Evolutionary conservation across 257 asterid species (phyloP).

Genomic region (Solanum lignicaule): DNA sequence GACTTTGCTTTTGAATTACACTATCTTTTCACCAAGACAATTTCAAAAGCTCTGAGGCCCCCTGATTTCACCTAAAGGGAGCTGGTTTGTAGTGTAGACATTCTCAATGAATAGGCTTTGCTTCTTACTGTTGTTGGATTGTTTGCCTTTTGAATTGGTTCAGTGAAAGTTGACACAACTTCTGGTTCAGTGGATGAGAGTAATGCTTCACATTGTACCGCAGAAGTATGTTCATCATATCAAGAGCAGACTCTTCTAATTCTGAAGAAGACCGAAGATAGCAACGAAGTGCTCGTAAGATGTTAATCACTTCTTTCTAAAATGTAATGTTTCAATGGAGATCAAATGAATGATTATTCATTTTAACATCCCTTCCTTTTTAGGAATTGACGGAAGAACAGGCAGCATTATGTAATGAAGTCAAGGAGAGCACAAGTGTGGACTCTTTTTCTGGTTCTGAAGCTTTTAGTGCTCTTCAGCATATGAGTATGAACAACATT

Average conservation of each 20-base stretch:
- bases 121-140: not conserved
- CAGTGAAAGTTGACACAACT: not conserved
- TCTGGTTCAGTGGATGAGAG: slow-evolving; percentile 15
- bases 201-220: slow-evolving; percentile 28
- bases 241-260: slow-evolving; percentile 42
- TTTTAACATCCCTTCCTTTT: not conserved
- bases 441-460: slow-evolving; percentile 56
- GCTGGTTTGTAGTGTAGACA: not conserved
- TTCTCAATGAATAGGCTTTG: not conserved
- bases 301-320: not conserved
- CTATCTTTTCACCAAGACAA: not conserved
- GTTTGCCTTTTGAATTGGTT: not conserved
- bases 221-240: slow-evolving; percentile 21
- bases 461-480: slow-evolving; percentile 41
- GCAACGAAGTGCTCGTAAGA: slow-evolving; percentile 52
- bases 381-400: slow-evolving; percentile 40
- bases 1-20: not conserved
- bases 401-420: slow-evolving; percentile 37
- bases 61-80: not conserved
- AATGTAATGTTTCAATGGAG: not conserved
- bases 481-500: slow-evolving; percentile 37
- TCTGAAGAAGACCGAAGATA: slow-evolving; percentile 42
- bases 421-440: slow-evolving; percentile 36
- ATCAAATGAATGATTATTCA: not conserved
- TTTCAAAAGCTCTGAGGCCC: not conserved